Conservation (phyloP, 306 rosid species). For the Alnus glutinosa region DNA sequence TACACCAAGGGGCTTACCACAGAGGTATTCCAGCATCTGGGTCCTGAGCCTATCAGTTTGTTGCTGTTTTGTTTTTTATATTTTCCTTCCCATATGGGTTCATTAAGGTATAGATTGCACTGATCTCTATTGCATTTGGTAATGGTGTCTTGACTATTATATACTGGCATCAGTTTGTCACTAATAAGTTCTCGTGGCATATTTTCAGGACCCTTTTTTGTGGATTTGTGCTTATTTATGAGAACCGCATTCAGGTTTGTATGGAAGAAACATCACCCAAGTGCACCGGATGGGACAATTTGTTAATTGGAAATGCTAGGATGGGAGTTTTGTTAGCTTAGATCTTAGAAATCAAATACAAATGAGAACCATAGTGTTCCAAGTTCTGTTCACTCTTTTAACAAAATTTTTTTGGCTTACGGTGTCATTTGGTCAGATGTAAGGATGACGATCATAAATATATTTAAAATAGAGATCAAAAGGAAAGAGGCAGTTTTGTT, state of each 20-base stretch:
- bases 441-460: not conserved
- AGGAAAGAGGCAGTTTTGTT: not conserved
- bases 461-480: not conserved
- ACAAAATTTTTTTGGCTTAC: too few species aligned
- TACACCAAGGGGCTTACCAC: not conserved
- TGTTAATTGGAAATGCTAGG: not conserved
- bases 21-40: not conserved
- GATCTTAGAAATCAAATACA: not conserved
- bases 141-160: not conserved
- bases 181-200: not conserved
- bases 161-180: not conserved
- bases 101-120: constrained; percentile 4
- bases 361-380: not conserved
- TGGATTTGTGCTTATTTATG: not conserved
- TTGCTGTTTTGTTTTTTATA: not conserved
- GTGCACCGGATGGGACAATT: not conserved
- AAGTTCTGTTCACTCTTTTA: not conserved
- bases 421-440: not conserved
- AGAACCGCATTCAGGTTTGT: not conserved
- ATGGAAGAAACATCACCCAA: not conserved
- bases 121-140: not conserved
- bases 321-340: not conserved
- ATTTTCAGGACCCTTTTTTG: constrained; percentile 11
- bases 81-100: not conserved
- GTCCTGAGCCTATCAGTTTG: not conserved